Conservation (phyloP, 441 rosid genomes). For the Theobroma grandiflorum region DNA sequence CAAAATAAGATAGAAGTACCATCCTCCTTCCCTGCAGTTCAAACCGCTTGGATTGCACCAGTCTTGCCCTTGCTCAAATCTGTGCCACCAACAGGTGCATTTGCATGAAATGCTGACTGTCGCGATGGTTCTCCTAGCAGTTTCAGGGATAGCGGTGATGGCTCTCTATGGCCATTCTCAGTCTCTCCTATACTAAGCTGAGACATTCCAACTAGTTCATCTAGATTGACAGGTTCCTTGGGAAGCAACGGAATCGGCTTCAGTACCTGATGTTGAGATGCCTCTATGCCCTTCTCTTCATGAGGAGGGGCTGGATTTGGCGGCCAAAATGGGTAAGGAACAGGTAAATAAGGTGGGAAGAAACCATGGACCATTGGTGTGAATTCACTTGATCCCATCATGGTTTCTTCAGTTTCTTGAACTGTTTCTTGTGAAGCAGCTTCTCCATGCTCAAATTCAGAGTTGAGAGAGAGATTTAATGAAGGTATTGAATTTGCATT, state of each 20-base stretch:
- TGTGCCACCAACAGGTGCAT: constrained; percentile 54
- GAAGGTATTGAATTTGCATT: constrained; percentile 55
- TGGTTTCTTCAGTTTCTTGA: constrained; percentile 48
- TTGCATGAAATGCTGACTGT: constrained; percentile 86
- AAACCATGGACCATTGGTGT: constrained; percentile 52
- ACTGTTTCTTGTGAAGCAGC: constrained; percentile 50
- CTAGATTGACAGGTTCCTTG: constrained; percentile 79
- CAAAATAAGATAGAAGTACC: not conserved
- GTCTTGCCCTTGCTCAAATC: constrained; percentile 61
- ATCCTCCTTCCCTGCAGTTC: constrained; percentile 28
- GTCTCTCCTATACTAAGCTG: constrained; percentile 72
- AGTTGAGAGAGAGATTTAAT: constrained; percentile 65
- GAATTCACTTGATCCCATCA: constrained; percentile 31
- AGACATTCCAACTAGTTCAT: constrained; percentile 80
- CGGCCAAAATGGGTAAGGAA: constrained; percentile 68
- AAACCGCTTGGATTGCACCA: constrained; percentile 78
- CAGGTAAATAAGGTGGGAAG: constrained; percentile 58
- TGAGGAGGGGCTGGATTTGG: constrained; percentile 42
- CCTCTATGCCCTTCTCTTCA: constrained; percentile 39
- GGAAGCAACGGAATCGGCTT: constrained; percentile 76
- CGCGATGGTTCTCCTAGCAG: constrained; percentile 71
- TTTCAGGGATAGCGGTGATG: constrained; percentile 68
- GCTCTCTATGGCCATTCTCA: constrained; percentile 48
- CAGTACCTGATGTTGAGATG: constrained; percentile 66
- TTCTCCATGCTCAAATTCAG: constrained; percentile 63